These are phyloP conservation scores for Chalciporus piperatus DNA, from an alignment of 768 basidiomycete species.

Conservation along the genomic window DNA sequence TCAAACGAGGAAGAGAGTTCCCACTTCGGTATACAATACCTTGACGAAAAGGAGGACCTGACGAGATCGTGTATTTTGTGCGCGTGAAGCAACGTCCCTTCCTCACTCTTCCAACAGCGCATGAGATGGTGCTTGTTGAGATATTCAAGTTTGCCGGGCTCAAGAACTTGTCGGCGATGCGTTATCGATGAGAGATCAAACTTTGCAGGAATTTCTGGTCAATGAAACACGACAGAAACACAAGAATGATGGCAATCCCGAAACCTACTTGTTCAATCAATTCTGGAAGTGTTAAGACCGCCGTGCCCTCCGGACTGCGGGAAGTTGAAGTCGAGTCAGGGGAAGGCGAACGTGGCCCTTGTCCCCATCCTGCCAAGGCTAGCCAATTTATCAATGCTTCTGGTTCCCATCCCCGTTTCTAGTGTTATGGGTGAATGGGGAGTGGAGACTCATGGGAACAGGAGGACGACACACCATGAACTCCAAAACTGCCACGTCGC, in stretches of 20 bases:
- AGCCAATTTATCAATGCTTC: constrained; percentile 90
- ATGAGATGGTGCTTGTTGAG: constrained; percentile 87
- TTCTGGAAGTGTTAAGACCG: constrained; percentile 57
- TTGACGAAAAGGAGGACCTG: constrained; percentile 56
- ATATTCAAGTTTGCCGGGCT: constrained; percentile 75
- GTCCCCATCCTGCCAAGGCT: constrained; percentile 91
- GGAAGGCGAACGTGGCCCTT: constrained; percentile 39
- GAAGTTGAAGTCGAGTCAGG: constrained; percentile 19
- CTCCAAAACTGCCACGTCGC: constrained; percentile 82
- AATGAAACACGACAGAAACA: not conserved
- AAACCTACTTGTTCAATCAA: constrained; percentile 59
- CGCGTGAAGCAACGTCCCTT: constrained; percentile 54
- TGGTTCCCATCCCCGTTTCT: constrained; percentile 90
- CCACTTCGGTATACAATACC: constrained; percentile 34
- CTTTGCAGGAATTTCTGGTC: constrained; percentile 29
- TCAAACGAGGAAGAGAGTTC: not conserved
- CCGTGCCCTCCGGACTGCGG: constrained; percentile 62
- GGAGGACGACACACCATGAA: constrained; percentile 61
- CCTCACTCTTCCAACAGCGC: constrained; percentile 46
- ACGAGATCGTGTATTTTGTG: constrained; percentile 50
- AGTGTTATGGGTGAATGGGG: not conserved
- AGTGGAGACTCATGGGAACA: not conserved
- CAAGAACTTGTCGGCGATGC: constrained; percentile 80
- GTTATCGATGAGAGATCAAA: constrained; percentile 79
- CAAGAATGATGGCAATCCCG: not conserved